A percentile compares a stretch with the other conserved stretches of the same genome.
These are phyloP conservation scores for Fusarium sp. DNA, from an alignment of 2,329 filamentous ascomycete genomes.

Conservation along the genomic window DNA sequence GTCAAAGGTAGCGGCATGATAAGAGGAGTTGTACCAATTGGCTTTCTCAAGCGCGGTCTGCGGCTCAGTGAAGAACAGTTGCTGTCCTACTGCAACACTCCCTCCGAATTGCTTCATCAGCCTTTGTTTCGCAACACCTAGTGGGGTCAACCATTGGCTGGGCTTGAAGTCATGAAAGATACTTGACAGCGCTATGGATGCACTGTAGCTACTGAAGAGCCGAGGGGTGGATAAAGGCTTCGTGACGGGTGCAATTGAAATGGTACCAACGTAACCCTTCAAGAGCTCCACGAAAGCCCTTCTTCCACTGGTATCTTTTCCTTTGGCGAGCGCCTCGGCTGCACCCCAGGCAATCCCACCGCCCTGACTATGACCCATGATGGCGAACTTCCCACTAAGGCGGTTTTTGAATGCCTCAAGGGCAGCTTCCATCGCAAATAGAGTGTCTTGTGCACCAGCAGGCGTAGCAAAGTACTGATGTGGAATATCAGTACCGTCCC, in stretches of 20 bases:
- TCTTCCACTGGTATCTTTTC: constrained; percentile 2
- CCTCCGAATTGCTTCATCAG: constrained; percentile 15
- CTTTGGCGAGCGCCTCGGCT: constrained; percentile 36
- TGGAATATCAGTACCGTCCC: constrained; percentile 48
- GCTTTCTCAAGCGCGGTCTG: not conserved
- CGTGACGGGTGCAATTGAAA: constrained; percentile 14
- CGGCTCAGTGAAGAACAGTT: not conserved
- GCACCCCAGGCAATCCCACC: constrained; percentile 53
- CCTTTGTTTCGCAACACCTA: constrained; percentile 7
- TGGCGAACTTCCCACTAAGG: constrained; percentile 50
- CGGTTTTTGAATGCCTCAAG: constrained; percentile 49
- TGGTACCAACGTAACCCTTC: constrained; percentile 17
- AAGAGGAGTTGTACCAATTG: not conserved
- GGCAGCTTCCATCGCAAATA: constrained; percentile 54
- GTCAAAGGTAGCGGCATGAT: constrained; percentile 4
- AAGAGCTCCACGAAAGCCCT: not conserved
- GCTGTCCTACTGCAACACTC: not conserved
- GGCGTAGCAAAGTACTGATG: constrained; percentile 52
- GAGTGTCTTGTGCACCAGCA: constrained; percentile 53
- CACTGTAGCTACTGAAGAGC: not conserved
- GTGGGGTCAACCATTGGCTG: constrained; percentile 18
- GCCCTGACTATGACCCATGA: constrained; percentile 58
- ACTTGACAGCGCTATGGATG: not conserved
- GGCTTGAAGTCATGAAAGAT: constrained; percentile 25
- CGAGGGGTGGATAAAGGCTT: not conserved